Percentiles rank a stretch among this genome's conserved stretches.
Evolutionary conservation across 768 basidiomycete species (phyloP).

Genomic region (Hortiboletus flavorubellus): DNA sequence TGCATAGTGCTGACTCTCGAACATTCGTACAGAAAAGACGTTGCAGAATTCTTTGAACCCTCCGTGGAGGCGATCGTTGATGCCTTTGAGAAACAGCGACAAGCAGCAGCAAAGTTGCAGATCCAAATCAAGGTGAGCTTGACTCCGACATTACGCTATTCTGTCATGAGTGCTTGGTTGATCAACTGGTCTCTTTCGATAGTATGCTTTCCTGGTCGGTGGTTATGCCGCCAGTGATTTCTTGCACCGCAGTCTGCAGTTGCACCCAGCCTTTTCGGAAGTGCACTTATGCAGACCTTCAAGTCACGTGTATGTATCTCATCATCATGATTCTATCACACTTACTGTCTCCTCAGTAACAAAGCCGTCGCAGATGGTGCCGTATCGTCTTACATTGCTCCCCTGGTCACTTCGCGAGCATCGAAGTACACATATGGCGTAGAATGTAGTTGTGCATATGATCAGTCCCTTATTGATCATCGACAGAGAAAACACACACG

Average conservation of each 20-base stretch:
- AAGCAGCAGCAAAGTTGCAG: slow-evolving; percentile 9
- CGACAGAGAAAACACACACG: slow-evolving; percentile 20
- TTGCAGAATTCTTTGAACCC: slow-evolving; percentile 41
- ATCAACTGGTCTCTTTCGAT: not conserved
- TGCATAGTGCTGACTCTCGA: not conserved
- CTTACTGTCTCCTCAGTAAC: slow-evolving; percentile 22
- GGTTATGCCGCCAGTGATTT: slow-evolving; percentile 48
- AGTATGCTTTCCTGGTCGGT: slow-evolving; percentile 47
- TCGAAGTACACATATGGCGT: slow-evolving; percentile 41
- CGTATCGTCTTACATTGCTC: slow-evolving; percentile 33
- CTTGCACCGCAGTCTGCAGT: slow-evolving; percentile 40
- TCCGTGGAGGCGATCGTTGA: slow-evolving; percentile 35
- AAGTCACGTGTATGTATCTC: slow-evolving; percentile 39
- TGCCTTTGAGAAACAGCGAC: slow-evolving; percentile 30
- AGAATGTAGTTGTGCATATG: slow-evolving; percentile 27
- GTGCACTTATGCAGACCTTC: slow-evolving; percentile 44
- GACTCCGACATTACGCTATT: no score
- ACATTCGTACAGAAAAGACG: slow-evolving; percentile 26
- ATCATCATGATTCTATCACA: not conserved
- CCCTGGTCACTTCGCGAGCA: slow-evolving; percentile 42
- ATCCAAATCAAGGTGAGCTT: slow-evolving; percentile 26
- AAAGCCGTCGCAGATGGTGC: slow-evolving; percentile 38
- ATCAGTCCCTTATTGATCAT: slow-evolving; percentile 35
- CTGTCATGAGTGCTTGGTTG: not conserved
- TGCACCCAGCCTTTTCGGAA: slow-evolving; percentile 8